Evolutionary conservation across 495 filamentous ascomycete genomes (phyloP).

Genomic region (Daldinia caldariorum): DNA sequence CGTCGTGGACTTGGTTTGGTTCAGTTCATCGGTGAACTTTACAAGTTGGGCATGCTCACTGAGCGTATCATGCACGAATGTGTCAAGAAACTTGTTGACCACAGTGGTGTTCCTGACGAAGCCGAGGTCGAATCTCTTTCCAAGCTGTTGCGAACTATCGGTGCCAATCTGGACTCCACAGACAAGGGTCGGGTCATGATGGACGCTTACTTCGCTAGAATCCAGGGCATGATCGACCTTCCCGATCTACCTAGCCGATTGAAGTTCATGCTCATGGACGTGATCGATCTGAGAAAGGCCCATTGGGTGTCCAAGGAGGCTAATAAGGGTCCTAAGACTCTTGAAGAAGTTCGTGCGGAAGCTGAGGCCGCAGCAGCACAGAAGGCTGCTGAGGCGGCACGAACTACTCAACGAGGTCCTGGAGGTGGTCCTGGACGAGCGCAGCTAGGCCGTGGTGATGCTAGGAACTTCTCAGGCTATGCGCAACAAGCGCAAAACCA

Average conservation of each 20-base stretch:
- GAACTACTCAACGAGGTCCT: constrained; percentile 65
- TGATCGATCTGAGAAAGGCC: constrained; percentile 79
- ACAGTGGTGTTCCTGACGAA: constrained; percentile 91
- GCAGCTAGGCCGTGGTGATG: constrained; percentile 82
- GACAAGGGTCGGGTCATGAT: constrained; percentile 85
- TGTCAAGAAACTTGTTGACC: constrained; percentile 95
- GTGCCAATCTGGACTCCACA: constrained; percentile 79
- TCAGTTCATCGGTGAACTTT: constrained; percentile 98
- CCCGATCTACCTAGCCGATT: constrained; percentile 84
- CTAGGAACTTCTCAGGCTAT: constrained; percentile 77
- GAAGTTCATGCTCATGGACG: constrained; percentile 95
- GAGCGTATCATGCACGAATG: constrained; percentile 99
- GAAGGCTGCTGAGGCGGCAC: constrained; percentile 69
- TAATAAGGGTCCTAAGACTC: constrained; percentile 94
- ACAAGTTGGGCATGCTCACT: constrained; percentile 98
- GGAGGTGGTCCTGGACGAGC: constrained; percentile 66
- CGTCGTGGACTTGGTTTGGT: constrained; percentile 96
- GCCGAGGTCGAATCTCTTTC: constrained; percentile 94
- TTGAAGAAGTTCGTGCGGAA: constrained; percentile 88
- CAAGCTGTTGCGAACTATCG: constrained; percentile 91
- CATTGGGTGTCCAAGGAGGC: constrained; percentile 87
- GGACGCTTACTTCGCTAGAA: constrained; percentile 92
- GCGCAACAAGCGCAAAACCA: constrained; percentile 74
- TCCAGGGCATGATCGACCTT: constrained; percentile 79
- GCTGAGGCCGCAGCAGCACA: constrained; percentile 77